Percentiles rank a stretch among this genome's conserved stretches.
Evolutionary conservation across 75 land plant genomes (phyloP).

Genomic region (Pseudotsuga menziesii): DNA sequence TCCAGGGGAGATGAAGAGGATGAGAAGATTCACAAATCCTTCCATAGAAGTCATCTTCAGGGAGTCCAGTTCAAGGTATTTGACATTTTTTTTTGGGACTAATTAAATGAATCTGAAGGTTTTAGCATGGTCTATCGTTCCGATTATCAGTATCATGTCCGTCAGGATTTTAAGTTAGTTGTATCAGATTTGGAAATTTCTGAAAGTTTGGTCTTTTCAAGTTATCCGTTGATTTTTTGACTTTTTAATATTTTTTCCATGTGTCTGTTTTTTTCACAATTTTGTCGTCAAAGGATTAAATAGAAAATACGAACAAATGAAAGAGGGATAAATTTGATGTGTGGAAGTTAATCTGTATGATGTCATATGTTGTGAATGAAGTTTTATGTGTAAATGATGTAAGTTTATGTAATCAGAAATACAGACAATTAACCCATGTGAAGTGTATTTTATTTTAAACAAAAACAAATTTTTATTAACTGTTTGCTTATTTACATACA

Average conservation of each 20-base stretch:
- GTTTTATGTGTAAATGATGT: neutral
- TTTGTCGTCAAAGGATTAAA: neutral
- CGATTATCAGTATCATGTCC: neutral
- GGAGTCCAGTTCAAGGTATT: slow-evolving; percentile 83
- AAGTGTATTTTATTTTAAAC: neutral
- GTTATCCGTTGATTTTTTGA: neutral
- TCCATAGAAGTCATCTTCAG: slow-evolving; percentile 60
- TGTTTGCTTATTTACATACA: too few relatives aligned
- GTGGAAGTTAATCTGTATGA: neutral
- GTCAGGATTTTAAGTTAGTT: too few relatives aligned
- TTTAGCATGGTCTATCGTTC: neutral
- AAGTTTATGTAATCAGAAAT: neutral
- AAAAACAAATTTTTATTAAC: too few relatives aligned
- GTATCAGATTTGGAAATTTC: neutral
- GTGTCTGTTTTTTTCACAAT: neutral
- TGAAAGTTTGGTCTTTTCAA: neutral
- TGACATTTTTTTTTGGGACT: neutral
- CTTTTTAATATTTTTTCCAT: neutral
- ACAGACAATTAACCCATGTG: neutral
- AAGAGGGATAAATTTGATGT: neutral
- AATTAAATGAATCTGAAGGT: neutral
- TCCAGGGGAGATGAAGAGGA: slow-evolving; percentile 72
- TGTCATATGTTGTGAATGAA: neutral
- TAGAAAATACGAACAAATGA: neutral
- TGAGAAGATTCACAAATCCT: slow-evolving; percentile 65